Conservation (phyloP, 768 basidiomycete genomes). For the Agrocybe pediades region DNA sequence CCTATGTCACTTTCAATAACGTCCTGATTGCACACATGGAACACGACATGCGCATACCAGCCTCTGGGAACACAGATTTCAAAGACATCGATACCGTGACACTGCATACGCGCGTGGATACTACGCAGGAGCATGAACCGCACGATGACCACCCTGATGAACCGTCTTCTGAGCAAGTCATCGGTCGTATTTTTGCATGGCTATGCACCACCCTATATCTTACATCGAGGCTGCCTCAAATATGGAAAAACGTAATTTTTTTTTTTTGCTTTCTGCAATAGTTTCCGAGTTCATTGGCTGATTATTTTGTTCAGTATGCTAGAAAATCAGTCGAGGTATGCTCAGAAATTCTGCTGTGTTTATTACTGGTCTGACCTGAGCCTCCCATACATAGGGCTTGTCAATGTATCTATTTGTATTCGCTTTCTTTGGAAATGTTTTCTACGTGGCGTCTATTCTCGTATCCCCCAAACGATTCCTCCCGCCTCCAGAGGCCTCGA, state of each 20-base stretch:
- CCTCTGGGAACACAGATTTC: not conserved
- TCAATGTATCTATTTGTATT: constrained; percentile 93
- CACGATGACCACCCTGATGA: constrained; percentile 26
- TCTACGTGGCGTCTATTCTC: constrained; percentile 92
- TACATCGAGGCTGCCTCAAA: constrained; percentile 93
- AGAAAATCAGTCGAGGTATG: constrained; percentile 93
- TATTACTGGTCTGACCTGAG: not conserved
- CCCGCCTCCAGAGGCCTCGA: constrained; percentile 59
- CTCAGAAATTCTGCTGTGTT: constrained; percentile 9
- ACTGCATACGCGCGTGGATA: not conserved
- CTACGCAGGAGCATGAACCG: constrained; percentile 6
- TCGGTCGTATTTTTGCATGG: constrained; percentile 96
- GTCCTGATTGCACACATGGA: constrained; percentile 14
- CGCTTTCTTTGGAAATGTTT: constrained; percentile 91
- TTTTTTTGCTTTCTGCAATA: not conserved
- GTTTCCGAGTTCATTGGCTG: too few relatives aligned
- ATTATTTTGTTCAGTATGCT: too few relatives aligned
- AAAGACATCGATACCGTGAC: not conserved
- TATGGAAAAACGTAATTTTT: constrained; percentile 94
- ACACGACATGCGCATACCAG: constrained; percentile 1
- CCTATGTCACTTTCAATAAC: constrained; percentile 9
- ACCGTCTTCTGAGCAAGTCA: constrained; percentile 53
- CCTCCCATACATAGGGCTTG: constrained; percentile 59
- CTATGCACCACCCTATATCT: constrained; percentile 90
- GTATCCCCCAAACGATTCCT: constrained; percentile 64